These are phyloP conservation scores for Monotropa hypopitys DNA, from an alignment of 179 eudicot species.

Conservation along the genomic window DNA sequence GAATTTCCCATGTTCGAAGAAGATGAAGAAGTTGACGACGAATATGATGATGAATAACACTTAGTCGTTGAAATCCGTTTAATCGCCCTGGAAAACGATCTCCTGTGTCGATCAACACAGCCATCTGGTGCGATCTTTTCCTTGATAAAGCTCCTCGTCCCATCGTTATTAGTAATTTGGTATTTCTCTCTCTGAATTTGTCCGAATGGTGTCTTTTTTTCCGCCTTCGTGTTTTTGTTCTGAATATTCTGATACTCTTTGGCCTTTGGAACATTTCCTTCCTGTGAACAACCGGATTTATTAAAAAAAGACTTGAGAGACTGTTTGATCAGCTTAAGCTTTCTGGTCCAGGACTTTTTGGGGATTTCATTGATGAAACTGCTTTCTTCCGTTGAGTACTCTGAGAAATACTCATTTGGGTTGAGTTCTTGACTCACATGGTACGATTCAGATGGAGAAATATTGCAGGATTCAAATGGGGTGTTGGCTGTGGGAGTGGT, in stretches of 20 bases:
- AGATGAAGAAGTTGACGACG: slow-evolving; percentile 22
- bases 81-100: slow-evolving; percentile 66
- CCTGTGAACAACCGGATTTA: slow-evolving; percentile 34
- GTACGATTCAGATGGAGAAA: slow-evolving; percentile 54
- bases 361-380: slow-evolving; percentile 7
- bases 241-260: slow-evolving; percentile 1
- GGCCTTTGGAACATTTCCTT: slow-evolving; percentile 8
- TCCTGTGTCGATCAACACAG: slow-evolving; percentile 31
- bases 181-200: slow-evolving; percentile 11
- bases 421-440: slow-evolving; percentile 51
- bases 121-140: slow-evolving; percentile 15
- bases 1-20: slow-evolving; percentile 23
- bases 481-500: slow-evolving; percentile 35
- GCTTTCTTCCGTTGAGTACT: slow-evolving; percentile 11
- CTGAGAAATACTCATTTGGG: slow-evolving; percentile 37
- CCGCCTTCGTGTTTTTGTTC: neutral
- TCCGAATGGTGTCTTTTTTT: slow-evolving; percentile 16
- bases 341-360: slow-evolving; percentile 53
- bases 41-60: slow-evolving; percentile 23
- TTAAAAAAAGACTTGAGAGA: slow-evolving; percentile 43
- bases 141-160: slow-evolving; percentile 13
- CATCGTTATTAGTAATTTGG: neutral
- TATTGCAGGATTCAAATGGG: slow-evolving; percentile 64
- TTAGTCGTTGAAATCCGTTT: slow-evolving; percentile 36
- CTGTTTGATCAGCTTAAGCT: slow-evolving; percentile 35